Percentiles rank a stretch among this genome's conserved stretches.
These are phyloP conservation scores for Erythrophleum ivorense DNA, from an alignment of 331 rosid species.

Conservation along the genomic window DNA sequence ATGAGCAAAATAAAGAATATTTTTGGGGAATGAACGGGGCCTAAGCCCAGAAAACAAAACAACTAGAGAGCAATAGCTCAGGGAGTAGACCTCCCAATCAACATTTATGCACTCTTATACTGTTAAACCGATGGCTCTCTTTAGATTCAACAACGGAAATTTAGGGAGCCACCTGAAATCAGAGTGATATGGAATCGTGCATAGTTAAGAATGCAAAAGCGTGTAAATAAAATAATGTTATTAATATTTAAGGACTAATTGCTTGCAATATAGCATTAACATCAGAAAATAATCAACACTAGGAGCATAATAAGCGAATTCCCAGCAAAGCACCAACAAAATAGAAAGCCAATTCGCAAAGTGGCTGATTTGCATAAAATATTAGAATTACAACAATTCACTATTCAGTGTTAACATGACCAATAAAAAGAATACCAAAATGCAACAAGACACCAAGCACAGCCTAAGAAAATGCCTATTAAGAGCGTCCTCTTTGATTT, in stretches of 20 bases:
- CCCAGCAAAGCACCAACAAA: neutral
- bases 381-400: conserved; percentile 21
- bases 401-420: conserved; percentile 22
- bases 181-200: neutral
- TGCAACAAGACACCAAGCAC: conserved; percentile 23
- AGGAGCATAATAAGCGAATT: conserved; percentile 10
- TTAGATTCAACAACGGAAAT: neutral
- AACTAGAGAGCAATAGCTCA: too few species aligned
- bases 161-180: neutral
- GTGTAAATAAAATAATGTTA: neutral
- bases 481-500: conserved; percentile 27
- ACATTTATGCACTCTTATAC: too few species aligned
- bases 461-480: neutral
- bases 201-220: neutral
- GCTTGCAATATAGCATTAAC: neutral
- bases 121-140: too few species aligned
- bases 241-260: too few species aligned
- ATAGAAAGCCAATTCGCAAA: conserved; percentile 7
- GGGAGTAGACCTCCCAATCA: too few species aligned
- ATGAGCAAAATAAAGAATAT: too few species aligned
- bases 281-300: neutral
- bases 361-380: conserved; percentile 26
- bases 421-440: neutral
- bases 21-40: too few species aligned
- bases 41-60: too few species aligned